phyloP scores from a whole-genome alignment of 164 flowering plant species.

The Berberis thunbergii region DNA sequence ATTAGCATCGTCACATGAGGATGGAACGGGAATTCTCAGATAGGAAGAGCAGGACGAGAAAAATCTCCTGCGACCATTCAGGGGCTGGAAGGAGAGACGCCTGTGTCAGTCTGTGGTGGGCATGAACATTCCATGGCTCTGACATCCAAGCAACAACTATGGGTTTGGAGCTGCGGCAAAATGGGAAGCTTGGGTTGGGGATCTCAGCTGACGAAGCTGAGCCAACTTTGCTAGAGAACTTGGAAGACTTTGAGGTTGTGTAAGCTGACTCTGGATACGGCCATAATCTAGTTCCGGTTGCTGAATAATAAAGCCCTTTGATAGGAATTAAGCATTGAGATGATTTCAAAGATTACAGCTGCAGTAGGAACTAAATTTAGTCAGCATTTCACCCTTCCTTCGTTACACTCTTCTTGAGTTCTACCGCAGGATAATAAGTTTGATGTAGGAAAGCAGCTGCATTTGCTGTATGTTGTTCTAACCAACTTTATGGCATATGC shows the following conservation, averaged over 20 bases:
- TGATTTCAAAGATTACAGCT: too few relatives aligned
- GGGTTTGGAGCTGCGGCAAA: slow-evolving; percentile 84
- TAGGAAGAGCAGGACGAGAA: slow-evolving; percentile 49
- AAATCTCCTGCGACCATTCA: slow-evolving; percentile 33
- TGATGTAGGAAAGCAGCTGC: too few relatives aligned
- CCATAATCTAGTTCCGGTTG: slow-evolving; percentile 55
- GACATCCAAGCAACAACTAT: slow-evolving; percentile 42
- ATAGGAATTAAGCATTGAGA: too few relatives aligned
- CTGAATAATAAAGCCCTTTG: not conserved
- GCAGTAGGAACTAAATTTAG: too few relatives aligned
- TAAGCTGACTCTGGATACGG: slow-evolving; percentile 70
- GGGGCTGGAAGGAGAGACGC: slow-evolving; percentile 39
- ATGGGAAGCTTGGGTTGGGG: slow-evolving; percentile 79
- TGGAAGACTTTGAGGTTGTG: slow-evolving; percentile 41
- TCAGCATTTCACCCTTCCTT: too few relatives aligned
- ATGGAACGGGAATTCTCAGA: slow-evolving; percentile 66
- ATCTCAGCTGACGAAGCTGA: slow-evolving; percentile 65
- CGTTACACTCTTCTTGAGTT: too few relatives aligned
- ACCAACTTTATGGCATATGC: too few relatives aligned
- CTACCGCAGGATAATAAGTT: too few relatives aligned
- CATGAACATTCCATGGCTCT: slow-evolving; percentile 76
- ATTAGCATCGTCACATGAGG: slow-evolving; percentile 58
- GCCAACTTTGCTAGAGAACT: slow-evolving; percentile 44
- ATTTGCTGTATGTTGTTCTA: too few relatives aligned
- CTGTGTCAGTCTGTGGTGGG: slow-evolving; percentile 49